These are phyloP conservation scores for Tetracentron sinense DNA, from an alignment of 164 flowering plant species.

Conservation along the genomic window DNA sequence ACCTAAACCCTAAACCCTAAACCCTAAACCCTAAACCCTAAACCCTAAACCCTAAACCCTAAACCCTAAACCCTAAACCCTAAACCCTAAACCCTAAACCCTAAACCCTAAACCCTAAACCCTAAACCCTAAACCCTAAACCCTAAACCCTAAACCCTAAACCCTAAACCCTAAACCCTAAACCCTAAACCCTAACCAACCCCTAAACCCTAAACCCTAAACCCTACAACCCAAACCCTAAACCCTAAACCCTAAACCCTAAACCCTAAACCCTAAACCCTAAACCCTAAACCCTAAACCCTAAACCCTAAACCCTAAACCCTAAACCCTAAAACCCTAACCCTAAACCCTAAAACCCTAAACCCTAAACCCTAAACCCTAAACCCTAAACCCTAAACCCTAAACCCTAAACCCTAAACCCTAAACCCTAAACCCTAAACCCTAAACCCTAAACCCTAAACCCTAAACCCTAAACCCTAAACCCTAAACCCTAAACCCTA, in stretches of 20 bases:
- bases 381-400: conserved; percentile 19
- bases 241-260: conserved; percentile 14
- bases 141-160: conserved; percentile 11
- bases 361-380: conserved; percentile 22
- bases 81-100: conserved; percentile 15
- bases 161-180: conserved; percentile 13
- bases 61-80: background rate
- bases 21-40: background rate
- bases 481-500: conserved; percentile 24
- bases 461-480: conserved; percentile 18
- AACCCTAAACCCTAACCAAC: conserved; percentile 1
- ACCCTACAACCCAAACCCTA: conserved; percentile 15
- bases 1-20: background rate
- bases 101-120: conserved; percentile 17
- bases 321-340: conserved; percentile 26
- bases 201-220: conserved; percentile 15
- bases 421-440: conserved; percentile 15
- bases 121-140: conserved; percentile 13
- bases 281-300: conserved; percentile 19
- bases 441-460: conserved; percentile 16
- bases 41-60: background rate
- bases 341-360: conserved; percentile 23
- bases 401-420: conserved; percentile 17
- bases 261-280: conserved; percentile 15
- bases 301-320: conserved; percentile 20